These are phyloP conservation scores for Penicillium ucsense DNA, from an alignment of 495 filamentous ascomycete species.

Conservation along the genomic window DNA sequence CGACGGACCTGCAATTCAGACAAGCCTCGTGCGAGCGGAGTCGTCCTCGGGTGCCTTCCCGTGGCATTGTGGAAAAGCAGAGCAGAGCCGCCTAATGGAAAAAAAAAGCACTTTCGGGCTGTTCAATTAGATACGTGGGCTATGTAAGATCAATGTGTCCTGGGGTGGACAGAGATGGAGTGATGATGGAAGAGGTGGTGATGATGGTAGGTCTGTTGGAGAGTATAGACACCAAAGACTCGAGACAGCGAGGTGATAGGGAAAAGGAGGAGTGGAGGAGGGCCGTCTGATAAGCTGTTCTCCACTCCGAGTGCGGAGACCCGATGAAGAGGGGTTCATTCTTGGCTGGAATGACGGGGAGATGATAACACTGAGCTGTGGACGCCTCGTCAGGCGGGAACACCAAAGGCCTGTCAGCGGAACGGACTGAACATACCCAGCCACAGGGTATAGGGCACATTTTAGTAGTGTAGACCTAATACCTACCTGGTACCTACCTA, in stretches of 20 bases:
- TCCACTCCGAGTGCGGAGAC: too few species aligned
- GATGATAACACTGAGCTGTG: not conserved
- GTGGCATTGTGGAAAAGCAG: slow-evolving; percentile 18
- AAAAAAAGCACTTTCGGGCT: too few species aligned
- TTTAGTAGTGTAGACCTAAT: not conserved
- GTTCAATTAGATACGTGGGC: too few species aligned
- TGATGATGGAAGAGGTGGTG: too few species aligned
- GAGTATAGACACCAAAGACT: too few species aligned
- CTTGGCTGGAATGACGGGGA: slow-evolving; percentile 1
- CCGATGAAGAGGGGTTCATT: not conserved
- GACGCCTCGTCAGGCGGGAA: slow-evolving; percentile 1
- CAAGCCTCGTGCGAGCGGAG: slow-evolving; percentile 38
- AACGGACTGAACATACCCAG: not conserved
- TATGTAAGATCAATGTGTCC: too few species aligned
- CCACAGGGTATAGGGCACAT: not conserved
- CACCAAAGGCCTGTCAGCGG: not conserved
- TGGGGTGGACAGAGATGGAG: too few species aligned
- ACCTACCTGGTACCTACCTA: too few species aligned
- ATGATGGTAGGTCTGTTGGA: too few species aligned
- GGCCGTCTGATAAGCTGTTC: not conserved
- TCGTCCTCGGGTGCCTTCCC: slow-evolving; percentile 28
- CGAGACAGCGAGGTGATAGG: not conserved
- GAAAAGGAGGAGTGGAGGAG: not conserved
- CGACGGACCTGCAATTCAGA: slow-evolving; percentile 31
- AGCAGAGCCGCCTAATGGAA: too few species aligned